Percentiles rank a stretch among this genome's conserved stretches.
These are phyloP conservation scores for Xylaria bambusicola DNA, from an alignment of 495 filamentous ascomycete genomes.

Conservation along the genomic window DNA sequence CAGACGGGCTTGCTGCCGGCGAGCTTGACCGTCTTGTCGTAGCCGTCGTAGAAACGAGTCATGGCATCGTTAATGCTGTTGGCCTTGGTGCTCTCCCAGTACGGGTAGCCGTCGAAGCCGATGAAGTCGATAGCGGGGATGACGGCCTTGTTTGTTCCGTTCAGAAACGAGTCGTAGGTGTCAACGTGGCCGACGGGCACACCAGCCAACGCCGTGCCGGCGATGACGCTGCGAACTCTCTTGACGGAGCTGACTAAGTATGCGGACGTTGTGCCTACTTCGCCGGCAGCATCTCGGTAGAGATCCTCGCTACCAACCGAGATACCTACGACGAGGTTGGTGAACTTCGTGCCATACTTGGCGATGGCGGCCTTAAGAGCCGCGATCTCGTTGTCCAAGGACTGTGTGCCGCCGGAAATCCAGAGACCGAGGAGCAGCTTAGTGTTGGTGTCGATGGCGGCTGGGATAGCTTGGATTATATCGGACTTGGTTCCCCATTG, in stretches of 20 bases:
- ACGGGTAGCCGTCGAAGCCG: constrained; percentile 69
- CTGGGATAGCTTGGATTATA: constrained; percentile 64
- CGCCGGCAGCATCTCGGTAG: constrained; percentile 67
- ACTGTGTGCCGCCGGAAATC: constrained; percentile 61
- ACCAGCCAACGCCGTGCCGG: constrained; percentile 54
- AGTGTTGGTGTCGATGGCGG: constrained; percentile 67
- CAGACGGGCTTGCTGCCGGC: constrained; percentile 69
- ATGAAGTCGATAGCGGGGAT: constrained; percentile 67
- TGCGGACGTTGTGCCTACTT: constrained; percentile 57
- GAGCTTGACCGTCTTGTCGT: constrained; percentile 57
- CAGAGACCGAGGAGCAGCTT: constrained; percentile 72
- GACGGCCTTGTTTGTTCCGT: constrained; percentile 66
- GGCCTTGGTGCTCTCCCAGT: constrained; percentile 65
- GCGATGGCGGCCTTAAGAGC: constrained; percentile 63
- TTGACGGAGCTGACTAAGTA: constrained; percentile 62
- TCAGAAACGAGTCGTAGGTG: constrained; percentile 80
- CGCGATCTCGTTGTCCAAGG: constrained; percentile 62
- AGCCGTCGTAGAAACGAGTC: constrained; percentile 60
- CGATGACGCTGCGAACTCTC: constrained; percentile 56
- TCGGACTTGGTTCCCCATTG: constrained; percentile 57
- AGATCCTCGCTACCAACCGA: constrained; percentile 85
- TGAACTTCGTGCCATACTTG: constrained; percentile 61
- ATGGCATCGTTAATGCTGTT: constrained; percentile 64
- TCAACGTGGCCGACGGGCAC: constrained; percentile 77
- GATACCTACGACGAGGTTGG: constrained; percentile 69